These are phyloP conservation scores for Adansonia rubrostipa DNA, from an alignment of 441 rosid species.

Conservation along the genomic window DNA sequence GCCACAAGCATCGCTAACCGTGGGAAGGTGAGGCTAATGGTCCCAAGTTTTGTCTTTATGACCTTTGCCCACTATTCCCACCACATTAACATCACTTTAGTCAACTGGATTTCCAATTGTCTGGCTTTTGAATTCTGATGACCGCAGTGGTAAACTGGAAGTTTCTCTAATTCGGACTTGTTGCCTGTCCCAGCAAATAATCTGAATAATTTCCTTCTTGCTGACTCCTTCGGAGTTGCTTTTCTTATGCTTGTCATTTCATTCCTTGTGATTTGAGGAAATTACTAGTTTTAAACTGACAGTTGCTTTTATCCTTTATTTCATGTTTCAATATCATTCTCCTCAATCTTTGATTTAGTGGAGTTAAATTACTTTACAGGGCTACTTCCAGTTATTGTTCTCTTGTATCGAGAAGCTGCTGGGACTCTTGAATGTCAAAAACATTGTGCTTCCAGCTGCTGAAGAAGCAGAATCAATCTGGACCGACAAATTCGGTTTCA, in stretches of 20 bases:
- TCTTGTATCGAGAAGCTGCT: conserved; percentile 87
- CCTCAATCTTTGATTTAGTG: not conserved
- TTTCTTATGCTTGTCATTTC: not conserved
- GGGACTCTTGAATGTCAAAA: conserved; percentile 64
- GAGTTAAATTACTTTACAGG: conserved; percentile 45
- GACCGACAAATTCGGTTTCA: conserved; percentile 83
- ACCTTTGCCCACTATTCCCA: not conserved
- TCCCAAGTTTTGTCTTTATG: not conserved
- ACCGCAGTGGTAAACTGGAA: not conserved
- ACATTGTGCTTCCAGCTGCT: conserved; percentile 83
- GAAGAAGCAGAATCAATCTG: conserved; percentile 91
- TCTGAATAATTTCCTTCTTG: conserved; percentile 6
- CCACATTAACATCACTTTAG: not conserved
- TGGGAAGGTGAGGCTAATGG: conserved; percentile 54
- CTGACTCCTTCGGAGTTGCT: not conserved
- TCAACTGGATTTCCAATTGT: conserved; percentile 2
- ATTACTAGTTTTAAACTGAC: not conserved
- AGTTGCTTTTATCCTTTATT: not conserved
- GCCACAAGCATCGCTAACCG: conserved; percentile 59
- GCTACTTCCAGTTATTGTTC: conserved; percentile 82
- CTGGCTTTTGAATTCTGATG: not conserved
- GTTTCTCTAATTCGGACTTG: not conserved
- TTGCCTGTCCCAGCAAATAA: not conserved
- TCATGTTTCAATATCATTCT: not conserved
- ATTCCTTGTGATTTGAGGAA: not conserved